A percentile compares a stretch with the other conserved stretches of the same genome.
phyloP scores from a whole-genome alignment of 495 filamentous ascomycete species.

The Clohesyomyces aquaticus region DNA sequence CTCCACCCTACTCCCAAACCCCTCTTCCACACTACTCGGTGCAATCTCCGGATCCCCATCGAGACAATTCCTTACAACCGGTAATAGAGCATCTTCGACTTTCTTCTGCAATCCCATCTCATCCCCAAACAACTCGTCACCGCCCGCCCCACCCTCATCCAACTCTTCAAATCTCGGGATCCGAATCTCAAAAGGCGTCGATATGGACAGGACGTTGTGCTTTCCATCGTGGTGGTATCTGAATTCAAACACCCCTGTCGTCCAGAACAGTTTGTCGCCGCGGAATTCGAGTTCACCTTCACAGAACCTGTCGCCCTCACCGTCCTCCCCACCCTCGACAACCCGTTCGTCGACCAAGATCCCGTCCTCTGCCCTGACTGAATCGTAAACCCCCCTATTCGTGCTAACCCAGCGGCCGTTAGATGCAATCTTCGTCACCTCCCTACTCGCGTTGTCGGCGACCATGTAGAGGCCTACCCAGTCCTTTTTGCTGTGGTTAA shows the following conservation, averaged over 20 bases:
- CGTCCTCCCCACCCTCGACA: constrained; percentile 53
- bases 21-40: constrained; percentile 75
- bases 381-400: constrained; percentile 75
- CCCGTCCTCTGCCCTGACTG: constrained; percentile 73
- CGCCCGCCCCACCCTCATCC: too few species aligned
- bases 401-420: constrained; percentile 90
- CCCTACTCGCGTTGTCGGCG: constrained; percentile 84
- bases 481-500: constrained; percentile 88
- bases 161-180: constrained; percentile 76
- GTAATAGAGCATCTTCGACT: constrained; percentile 76
- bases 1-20: constrained; percentile 80
- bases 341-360: constrained; percentile 69
- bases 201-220: constrained; percentile 96
- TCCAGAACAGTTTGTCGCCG: constrained; percentile 97
- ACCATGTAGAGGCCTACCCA: constrained; percentile 97
- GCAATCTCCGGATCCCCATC: constrained; percentile 92
- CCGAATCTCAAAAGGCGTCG: constrained; percentile 86
- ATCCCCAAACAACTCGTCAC: too few species aligned
- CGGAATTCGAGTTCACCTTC: constrained; percentile 89
- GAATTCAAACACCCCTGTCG: constrained; percentile 91
- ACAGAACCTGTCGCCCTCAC: too few species aligned
- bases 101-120: constrained; percentile 52
- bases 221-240: constrained; percentile 94
- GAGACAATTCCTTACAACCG: constrained; percentile 86
- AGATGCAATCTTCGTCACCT: constrained; percentile 79